Conservation (phyloP, 208 protist species). For the Crithidia bombi region DNA sequence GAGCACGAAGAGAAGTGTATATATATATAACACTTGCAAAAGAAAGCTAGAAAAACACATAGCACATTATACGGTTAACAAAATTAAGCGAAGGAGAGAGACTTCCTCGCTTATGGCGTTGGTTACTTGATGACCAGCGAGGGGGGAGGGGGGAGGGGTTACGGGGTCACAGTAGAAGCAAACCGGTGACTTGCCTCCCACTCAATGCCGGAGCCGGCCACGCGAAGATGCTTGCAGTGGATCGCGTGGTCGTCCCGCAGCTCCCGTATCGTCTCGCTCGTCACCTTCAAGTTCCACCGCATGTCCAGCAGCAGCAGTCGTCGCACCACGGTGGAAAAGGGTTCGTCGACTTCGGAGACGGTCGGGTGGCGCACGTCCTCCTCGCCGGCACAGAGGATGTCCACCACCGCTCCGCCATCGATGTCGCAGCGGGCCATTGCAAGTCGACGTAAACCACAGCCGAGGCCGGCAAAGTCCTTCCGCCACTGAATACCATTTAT, state of each 20-base stretch:
- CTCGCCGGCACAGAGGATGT: constrained; percentile 1
- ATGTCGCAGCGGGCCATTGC: constrained; percentile 8
- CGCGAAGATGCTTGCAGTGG: constrained; percentile 12
- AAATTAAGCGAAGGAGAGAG: too few relatives aligned
- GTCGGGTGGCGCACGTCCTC: not conserved
- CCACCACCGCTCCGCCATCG: not conserved
- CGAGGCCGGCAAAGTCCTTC: constrained; percentile 2
- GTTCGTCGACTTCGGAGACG: not conserved
- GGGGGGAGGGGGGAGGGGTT: not conserved
- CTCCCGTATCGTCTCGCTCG: not conserved
- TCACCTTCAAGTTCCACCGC: constrained; percentile 9
- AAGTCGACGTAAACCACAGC: not conserved
- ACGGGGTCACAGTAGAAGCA: constrained; percentile 1
- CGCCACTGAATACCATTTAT: not conserved
- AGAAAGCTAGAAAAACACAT: not conserved
- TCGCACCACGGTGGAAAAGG: not conserved
- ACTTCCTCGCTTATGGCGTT: too few relatives aligned
- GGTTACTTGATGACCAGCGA: too few relatives aligned
- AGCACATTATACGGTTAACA: not conserved
- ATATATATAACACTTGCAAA: not conserved
- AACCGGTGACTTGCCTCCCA: not conserved
- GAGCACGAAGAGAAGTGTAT: not conserved
- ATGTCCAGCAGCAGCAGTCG: constrained; percentile 12
- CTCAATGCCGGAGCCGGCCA: constrained; percentile 1
- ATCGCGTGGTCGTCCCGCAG: constrained; percentile 13